Evolutionary conservation across 306 rosid genomes (phyloP), one percentile per base, ranked within the genome.

Genomic region (Cucurbita maxima): DNA sequence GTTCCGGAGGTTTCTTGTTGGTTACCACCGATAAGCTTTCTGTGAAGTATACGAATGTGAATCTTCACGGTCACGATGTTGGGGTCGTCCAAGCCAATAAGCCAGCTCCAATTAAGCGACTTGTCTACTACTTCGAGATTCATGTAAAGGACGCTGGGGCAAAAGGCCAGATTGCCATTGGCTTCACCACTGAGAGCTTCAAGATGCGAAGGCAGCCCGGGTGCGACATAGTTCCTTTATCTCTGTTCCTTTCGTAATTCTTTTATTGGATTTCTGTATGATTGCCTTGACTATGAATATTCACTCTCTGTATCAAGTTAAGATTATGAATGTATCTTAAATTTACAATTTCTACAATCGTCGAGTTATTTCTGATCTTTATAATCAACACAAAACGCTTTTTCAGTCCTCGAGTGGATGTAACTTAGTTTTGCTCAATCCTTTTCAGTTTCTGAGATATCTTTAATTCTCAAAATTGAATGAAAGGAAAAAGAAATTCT

Each of bases 171-270:
- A 86, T 91, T 80, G 83, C 88, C 61, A 91, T 91, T 67, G 97
- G 99, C n/a, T 95, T 91, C 77, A 91, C 99, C n/a, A 77, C 83
- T 10, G 95, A 88, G 44, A 79, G 73, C 73, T 95, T 95, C 82
- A 91, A 89, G 91, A 91, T 95, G 99, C 88, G 97, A 44, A 82
- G 99, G 79, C 97, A 95, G 76, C 99, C 99, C 1, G 99, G 99
- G 92, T 88, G 41, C 77, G 89, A 44, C 9, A 62, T 40, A 5
- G 6, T 60, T 71, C 36, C 64, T 22, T 18, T 45, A 36, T 58
- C 4, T 75, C 47, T 67, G 10, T 19, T 20, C 19, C 40, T 74
- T 16, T 45, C 16, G 30, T 18, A 6, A 75, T 76, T 68, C 7
- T 58, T 13, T 68, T 36, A 5, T 58, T 59, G 4, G 6, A 41